Conservation (phyloP, 2,329 filamentous ascomycete genomes). For the Fusarium brachygibbosum region DNA sequence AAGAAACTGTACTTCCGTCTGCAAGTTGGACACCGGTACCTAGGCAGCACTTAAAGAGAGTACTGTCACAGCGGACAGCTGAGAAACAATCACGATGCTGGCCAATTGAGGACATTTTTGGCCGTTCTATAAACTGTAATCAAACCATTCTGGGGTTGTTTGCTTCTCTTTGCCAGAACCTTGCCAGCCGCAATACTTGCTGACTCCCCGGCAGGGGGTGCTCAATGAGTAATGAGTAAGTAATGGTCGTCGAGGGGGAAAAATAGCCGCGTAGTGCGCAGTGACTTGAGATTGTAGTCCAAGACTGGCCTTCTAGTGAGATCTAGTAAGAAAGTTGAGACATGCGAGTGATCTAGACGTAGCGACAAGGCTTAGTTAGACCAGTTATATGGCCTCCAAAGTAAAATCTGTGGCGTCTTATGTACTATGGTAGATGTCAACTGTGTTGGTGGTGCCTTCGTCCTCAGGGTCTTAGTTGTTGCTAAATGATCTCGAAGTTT, state of each 20-base stretch:
- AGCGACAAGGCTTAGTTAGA: slow-evolving; percentile 20
- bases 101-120: not conserved
- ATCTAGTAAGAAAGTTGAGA: slow-evolving; percentile 21
- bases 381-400: slow-evolving; percentile 3
- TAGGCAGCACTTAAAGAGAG: not conserved
- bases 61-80: not conserved
- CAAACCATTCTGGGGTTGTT: slow-evolving; percentile 24
- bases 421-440: slow-evolving; percentile 1
- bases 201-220: not conserved
- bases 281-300: slow-evolving; percentile 22
- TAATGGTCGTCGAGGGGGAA: slow-evolving; percentile 9
- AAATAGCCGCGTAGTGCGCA: slow-evolving; percentile 41
- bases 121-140: not conserved
- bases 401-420: slow-evolving; percentile 4
- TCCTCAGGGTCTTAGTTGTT: no score
- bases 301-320: slow-evolving; percentile 8
- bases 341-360: slow-evolving; percentile 24
- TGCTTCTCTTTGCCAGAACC: slow-evolving; percentile 22
- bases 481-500: no score
- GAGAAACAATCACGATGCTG: not conserved
- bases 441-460: slow-evolving; percentile 14
- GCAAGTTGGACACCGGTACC: not conserved
- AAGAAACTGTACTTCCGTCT: not conserved
- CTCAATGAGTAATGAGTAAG: slow-evolving; percentile 3
- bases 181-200: slow-evolving; percentile 7